Conservation (phyloP, 2,329 filamentous ascomycete species). For the Apiospora saccharicola region DNA sequence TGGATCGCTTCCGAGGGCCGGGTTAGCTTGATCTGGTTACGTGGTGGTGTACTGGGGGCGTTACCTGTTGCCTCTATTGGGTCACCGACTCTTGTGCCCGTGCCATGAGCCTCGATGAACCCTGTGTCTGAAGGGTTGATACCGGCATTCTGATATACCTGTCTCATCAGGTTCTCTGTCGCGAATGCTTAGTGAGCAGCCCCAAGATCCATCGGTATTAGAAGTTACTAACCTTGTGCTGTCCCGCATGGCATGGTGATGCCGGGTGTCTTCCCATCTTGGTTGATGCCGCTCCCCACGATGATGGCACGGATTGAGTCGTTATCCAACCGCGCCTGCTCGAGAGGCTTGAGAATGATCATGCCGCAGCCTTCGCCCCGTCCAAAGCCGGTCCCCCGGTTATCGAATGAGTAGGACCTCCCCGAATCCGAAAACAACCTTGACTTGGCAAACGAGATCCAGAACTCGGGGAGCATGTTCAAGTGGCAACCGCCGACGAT, state of each 20-base stretch:
- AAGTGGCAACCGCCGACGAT: constrained; percentile 57
- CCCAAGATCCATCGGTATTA: background rate
- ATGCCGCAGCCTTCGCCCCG: constrained; percentile 66
- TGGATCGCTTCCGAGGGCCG: constrained; percentile 40
- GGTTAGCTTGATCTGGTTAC: background rate
- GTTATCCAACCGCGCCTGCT: constrained; percentile 60
- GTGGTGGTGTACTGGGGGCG: constrained; percentile 28
- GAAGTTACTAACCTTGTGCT: constrained; percentile 51
- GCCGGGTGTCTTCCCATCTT: constrained; percentile 62
- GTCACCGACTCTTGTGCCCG: constrained; percentile 59
- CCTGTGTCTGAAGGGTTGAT: constrained; percentile 33
- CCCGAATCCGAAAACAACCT: constrained; percentile 60
- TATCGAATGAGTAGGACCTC: constrained; percentile 59
- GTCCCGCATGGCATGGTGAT: constrained; percentile 63
- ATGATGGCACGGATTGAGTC: constrained; percentile 63
- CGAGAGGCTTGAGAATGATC: constrained; percentile 64
- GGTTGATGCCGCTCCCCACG: constrained; percentile 57
- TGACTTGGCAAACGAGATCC: constrained; percentile 54
- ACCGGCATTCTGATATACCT: constrained; percentile 35
- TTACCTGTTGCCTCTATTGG: constrained; percentile 58
- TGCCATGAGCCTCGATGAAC: constrained; percentile 55
- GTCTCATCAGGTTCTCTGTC: constrained; percentile 35
- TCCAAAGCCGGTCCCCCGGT: constrained; percentile 63
- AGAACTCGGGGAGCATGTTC: constrained; percentile 56
- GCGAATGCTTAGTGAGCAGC: background rate